phyloP scores from a whole-genome alignment of 441 rosid species.

The Biscutella laevigata region DNA sequence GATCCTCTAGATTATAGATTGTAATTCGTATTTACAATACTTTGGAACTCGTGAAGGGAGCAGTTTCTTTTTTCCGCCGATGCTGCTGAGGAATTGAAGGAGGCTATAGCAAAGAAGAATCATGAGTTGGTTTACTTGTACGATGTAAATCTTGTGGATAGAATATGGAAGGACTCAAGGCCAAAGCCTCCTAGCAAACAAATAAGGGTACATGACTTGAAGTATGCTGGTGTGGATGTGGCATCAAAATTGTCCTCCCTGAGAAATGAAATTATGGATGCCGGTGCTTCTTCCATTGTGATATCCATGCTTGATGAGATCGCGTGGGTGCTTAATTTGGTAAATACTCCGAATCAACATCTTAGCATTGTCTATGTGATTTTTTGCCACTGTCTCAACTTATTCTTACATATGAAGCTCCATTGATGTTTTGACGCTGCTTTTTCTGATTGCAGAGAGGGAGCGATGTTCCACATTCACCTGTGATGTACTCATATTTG shows the following conservation, averaged over 20 bases:
- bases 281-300: constrained; percentile 73
- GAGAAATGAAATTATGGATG: constrained; percentile 57
- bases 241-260: constrained; percentile 58
- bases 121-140: constrained; percentile 77
- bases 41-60: constrained; percentile 70
- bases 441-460: constrained; percentile 64
- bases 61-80: constrained; percentile 96
- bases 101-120: constrained; percentile 62
- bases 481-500: constrained; percentile 86
- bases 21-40: constrained; percentile 14
- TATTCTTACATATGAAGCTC: background rate
- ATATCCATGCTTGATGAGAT: constrained; percentile 96
- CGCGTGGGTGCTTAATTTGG: constrained; percentile 95
- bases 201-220: constrained; percentile 74
- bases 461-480: constrained; percentile 88
- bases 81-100: constrained; percentile 92
- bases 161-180: constrained; percentile 82
- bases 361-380: background rate
- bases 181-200: constrained; percentile 73
- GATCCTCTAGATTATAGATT: background rate
- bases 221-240: constrained; percentile 79
- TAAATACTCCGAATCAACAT: constrained; percentile 27
- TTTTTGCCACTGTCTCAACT: background rate
- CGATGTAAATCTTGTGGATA: constrained; percentile 69
- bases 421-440: constrained; percentile 4